A percentile compares a stretch with the other conserved stretches of the same genome.
These are phyloP conservation scores for Cyberlindnera euphorbiae DNA, from an alignment of 805 yeast genomes.

Conservation along the genomic window DNA sequence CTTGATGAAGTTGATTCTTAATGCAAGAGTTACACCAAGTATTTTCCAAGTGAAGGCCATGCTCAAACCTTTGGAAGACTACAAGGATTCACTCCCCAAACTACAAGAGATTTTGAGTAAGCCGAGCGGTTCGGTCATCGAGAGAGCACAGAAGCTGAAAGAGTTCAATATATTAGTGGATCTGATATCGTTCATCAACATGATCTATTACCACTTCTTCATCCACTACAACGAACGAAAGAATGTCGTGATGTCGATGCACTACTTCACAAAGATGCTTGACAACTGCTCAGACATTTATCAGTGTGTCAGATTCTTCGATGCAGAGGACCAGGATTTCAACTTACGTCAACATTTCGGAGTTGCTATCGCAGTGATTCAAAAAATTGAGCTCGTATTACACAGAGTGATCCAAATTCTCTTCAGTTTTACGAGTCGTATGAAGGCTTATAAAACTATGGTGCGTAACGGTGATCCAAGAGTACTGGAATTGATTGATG, in stretches of 20 bases:
- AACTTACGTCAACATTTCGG: constrained; percentile 23
- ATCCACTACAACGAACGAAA: constrained; percentile 15
- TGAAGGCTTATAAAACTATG: constrained; percentile 18
- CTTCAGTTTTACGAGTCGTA: constrained; percentile 15
- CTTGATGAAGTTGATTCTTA: constrained; percentile 15
- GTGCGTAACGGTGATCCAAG: constrained; percentile 1
- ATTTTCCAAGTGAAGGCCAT: constrained; percentile 9
- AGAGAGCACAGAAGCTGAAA: constrained; percentile 16
- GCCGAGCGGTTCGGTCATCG: constrained; percentile 16
- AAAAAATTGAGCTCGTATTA: constrained; percentile 17
- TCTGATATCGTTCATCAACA: constrained; percentile 12
- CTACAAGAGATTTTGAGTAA: constrained; percentile 16
- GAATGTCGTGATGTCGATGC: constrained; percentile 12
- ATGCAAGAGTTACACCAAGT: constrained; percentile 17
- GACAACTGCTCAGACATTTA: constrained; percentile 7
- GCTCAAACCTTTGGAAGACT: constrained; percentile 13
- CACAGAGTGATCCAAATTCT: constrained; percentile 20
- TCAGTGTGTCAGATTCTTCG: constrained; percentile 15
- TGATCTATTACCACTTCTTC: constrained; percentile 23
- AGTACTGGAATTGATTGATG: constrained; percentile 11
- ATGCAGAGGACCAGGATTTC: constrained; percentile 10
- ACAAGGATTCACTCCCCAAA: constrained; percentile 1
- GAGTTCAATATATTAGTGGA: constrained; percentile 10
- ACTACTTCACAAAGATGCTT: constrained; percentile 10
- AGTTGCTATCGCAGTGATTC: constrained; percentile 14